Percentiles rank a stretch among this genome's conserved stretches.
These are phyloP conservation scores for Camellia sinensis DNA, from an alignment of 148 eudicot species.

Conservation along the genomic window DNA sequence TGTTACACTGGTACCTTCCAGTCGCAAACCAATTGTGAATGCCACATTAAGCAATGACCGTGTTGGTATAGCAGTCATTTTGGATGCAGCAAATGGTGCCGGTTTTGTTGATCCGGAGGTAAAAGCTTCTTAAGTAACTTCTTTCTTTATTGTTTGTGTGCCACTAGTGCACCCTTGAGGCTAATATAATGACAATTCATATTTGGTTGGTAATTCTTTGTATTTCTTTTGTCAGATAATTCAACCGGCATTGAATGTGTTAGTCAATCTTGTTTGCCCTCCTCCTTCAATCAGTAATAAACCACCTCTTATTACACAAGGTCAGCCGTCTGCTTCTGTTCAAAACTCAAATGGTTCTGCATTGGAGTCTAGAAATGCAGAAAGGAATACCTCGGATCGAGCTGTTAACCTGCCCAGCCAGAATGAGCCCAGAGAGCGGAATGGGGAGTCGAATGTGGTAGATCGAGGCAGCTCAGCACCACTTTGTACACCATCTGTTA, in stretches of 20 bases:
- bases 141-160: slow-evolving; percentile 3
- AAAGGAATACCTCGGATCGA: slow-evolving; percentile 44
- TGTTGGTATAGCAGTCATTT: slow-evolving; percentile 91
- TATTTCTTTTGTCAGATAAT: slow-evolving; percentile 60
- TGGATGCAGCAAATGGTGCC: slow-evolving; percentile 91
- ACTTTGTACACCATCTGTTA: slow-evolving; percentile 30
- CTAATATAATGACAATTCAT: not conserved
- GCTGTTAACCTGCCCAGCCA: slow-evolving; percentile 39
- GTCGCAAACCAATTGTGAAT: slow-evolving; percentile 77
- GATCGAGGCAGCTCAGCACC: slow-evolving; percentile 46
- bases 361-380: slow-evolving; percentile 50
- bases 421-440: slow-evolving; percentile 60
- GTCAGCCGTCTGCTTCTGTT: slow-evolving; percentile 51
- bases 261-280: slow-evolving; percentile 95
- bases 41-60: slow-evolving; percentile 87
- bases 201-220: not conserved
- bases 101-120: slow-evolving; percentile 93
- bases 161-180: not conserved
- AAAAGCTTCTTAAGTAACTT: slow-evolving; percentile 9
- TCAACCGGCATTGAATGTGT: slow-evolving; percentile 81
- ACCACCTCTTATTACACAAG: slow-evolving; percentile 54
- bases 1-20: slow-evolving; percentile 83
- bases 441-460: slow-evolving; percentile 51
- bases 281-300: slow-evolving; percentile 96
- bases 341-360: slow-evolving; percentile 60